Conservation (phyloP, 2,329 filamentous ascomycete species). For the Grosmannia penicillata region DNA sequence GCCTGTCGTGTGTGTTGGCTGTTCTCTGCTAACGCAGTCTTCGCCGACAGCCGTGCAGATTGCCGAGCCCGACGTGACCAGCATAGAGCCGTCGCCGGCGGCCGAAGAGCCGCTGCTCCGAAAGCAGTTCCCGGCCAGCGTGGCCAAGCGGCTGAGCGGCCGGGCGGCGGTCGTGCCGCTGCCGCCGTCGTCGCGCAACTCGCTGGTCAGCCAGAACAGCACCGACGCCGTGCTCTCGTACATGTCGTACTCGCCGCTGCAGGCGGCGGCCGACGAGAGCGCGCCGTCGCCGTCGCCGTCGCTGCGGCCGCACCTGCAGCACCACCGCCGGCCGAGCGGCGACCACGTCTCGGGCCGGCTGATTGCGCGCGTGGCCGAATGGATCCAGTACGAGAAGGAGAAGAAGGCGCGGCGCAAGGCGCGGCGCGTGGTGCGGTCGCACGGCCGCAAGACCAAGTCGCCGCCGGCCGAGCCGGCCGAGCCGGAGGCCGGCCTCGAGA, state of each 20-base stretch:
- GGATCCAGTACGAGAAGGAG: constrained; percentile 67
- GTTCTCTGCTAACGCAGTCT: too few relatives aligned
- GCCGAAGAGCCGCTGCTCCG: constrained; percentile 22
- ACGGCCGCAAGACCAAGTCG: constrained; percentile 26
- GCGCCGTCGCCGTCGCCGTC: constrained; percentile 5
- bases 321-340: constrained; percentile 18
- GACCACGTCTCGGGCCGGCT: constrained; percentile 37
- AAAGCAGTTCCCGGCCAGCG: constrained; percentile 28
- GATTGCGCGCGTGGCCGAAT: constrained; percentile 62
- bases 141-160: constrained; percentile 29
- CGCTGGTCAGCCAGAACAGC: constrained; percentile 23
- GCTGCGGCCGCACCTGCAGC: constrained; percentile 14
- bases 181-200: constrained; percentile 27
- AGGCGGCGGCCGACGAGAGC: constrained; percentile 13
- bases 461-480: constrained; percentile 15
- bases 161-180: constrained; percentile 20
- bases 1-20: too few relatives aligned
- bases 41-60: constrained; percentile 48
- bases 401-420: constrained; percentile 45
- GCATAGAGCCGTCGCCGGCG: constrained; percentile 8
- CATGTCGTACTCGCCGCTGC: constrained; percentile 11
- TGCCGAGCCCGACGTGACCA: constrained; percentile 29
- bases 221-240: constrained; percentile 17
- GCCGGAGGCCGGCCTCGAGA: constrained; percentile 6
- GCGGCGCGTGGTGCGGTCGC: constrained; percentile 22